These are phyloP conservation scores for Ophiocordyceps camponoti-saundersi DNA, from an alignment of 2,329 filamentous ascomycete species.

Conservation along the genomic window DNA sequence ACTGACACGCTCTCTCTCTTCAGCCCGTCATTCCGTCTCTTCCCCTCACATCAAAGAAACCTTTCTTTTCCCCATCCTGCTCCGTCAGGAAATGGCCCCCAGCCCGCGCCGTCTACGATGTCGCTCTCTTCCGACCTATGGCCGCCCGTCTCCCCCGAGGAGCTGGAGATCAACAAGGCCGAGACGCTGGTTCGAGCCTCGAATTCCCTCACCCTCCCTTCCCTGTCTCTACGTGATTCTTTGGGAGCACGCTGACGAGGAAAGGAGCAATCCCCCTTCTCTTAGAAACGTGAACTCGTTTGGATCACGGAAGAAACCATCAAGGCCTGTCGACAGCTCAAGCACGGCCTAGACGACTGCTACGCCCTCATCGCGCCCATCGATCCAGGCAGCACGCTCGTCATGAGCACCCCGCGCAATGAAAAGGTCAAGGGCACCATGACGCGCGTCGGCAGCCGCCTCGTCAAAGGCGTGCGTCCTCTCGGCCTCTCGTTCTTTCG, in stretches of 20 bases:
- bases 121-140: conserved; percentile 18
- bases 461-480: conserved; percentile 67
- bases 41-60: neutral
- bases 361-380: conserved; percentile 70
- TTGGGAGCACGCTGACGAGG: neutral
- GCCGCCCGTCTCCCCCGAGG: conserved; percentile 32
- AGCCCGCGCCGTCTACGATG: neutral
- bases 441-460: conserved; percentile 74
- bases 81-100: neutral
- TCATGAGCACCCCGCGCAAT: conserved; percentile 70
- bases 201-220: neutral
- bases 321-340: conserved; percentile 29
- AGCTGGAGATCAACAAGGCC: conserved; percentile 31
- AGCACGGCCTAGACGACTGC: conserved; percentile 68
- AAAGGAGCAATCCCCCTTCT: neutral
- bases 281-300: conserved; percentile 31
- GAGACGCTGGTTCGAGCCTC: conserved; percentile 26
- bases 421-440: conserved; percentile 87
- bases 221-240: neutral
- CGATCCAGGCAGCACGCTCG: conserved; percentile 75
- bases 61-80: neutral
- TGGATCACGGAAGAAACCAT: conserved; percentile 37
- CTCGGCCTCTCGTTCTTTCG: conserved; percentile 10
- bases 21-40: neutral
- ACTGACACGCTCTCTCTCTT: neutral